Conservation (phyloP, 371 early-diverging fungal species). For the Mucor lusitanicus region DNA sequence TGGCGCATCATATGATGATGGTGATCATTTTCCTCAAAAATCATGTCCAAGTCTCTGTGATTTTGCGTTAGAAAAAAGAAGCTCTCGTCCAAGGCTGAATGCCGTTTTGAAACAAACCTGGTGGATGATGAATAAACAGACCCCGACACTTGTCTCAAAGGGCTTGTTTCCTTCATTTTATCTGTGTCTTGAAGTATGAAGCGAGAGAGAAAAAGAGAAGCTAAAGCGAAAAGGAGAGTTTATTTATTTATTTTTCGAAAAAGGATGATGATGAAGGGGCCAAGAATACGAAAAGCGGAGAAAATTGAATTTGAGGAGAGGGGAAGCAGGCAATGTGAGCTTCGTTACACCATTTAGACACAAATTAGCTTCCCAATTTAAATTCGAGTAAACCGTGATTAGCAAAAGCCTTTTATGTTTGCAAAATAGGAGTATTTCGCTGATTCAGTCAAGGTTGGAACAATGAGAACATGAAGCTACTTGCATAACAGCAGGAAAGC, state of each 20-base stretch:
- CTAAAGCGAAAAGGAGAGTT: slow-evolving; percentile 4
- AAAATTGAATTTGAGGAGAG: slow-evolving; percentile 9
- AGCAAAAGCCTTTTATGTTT: not conserved
- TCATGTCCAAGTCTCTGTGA: slow-evolving; percentile 40
- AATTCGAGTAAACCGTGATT: not conserved
- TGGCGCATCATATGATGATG: slow-evolving; percentile 2
- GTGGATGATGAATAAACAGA: slow-evolving; percentile 21
- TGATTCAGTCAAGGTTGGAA: not conserved
- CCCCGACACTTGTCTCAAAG: slow-evolving; percentile 28
- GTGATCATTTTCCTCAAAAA: slow-evolving; percentile 44
- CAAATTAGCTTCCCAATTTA: slow-evolving; percentile 2
- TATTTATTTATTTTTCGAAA: not conserved
- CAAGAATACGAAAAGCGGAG: slow-evolving; percentile 1
- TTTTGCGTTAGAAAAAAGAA: not conserved
- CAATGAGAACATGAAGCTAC: not conserved
- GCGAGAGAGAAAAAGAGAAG: not conserved
- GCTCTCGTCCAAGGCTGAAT: not conserved
- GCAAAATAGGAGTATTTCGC: not conserved
- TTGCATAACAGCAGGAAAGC: not conserved
- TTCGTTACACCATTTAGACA: not conserved
- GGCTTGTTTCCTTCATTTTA: slow-evolving; percentile 27
- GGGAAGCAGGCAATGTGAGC: not conserved
- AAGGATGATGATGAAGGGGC: not conserved
- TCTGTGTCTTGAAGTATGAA: not conserved
- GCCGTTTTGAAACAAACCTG: slow-evolving; percentile 6